Percentiles rank a stretch among this genome's conserved stretches.
These are phyloP conservation scores for Chlorencoelia australis DNA, from an alignment of 2,329 filamentous ascomycete genomes.

Conservation along the genomic window DNA sequence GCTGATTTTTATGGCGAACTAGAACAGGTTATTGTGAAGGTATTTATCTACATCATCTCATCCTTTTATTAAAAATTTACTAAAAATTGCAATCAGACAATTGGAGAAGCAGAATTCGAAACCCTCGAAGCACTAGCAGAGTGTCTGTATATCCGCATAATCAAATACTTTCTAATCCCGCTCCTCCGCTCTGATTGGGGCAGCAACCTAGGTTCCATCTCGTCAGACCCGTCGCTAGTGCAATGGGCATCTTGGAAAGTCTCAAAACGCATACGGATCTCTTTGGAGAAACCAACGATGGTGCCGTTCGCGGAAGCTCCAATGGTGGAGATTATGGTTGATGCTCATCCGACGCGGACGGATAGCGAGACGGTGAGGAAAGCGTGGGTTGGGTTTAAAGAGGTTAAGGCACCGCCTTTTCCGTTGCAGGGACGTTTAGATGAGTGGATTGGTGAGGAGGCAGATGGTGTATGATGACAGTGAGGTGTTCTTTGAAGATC, in stretches of 20 bases:
- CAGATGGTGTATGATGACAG: too few relatives aligned
- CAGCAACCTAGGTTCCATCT: too few relatives aligned
- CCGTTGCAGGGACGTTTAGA: conserved; percentile 18
- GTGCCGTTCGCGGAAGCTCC: conserved; percentile 64
- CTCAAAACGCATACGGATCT: conserved; percentile 48
- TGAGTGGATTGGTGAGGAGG: conserved; percentile 19
- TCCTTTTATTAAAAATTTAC: not conserved
- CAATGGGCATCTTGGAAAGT: too few relatives aligned
- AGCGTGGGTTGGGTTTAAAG: conserved; percentile 7
- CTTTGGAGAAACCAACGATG: conserved; percentile 63
- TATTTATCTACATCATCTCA: conserved; percentile 29
- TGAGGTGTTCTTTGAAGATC: too few relatives aligned
- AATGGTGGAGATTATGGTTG: conserved; percentile 47
- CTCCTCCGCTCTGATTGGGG: conserved; percentile 16
- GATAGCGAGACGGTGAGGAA: too few relatives aligned
- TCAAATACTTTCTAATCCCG: conserved; percentile 32
- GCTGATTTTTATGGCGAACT: conserved; percentile 44
- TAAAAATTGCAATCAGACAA: conserved; percentile 32
- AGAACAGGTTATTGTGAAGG: conserved; percentile 52
- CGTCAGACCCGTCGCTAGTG: too few relatives aligned
- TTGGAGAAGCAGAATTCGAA: conserved; percentile 48
- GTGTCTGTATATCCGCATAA: conserved; percentile 36
- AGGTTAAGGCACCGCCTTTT: conserved; percentile 12
- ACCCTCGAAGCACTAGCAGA: conserved; percentile 52
- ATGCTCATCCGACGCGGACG: conserved; percentile 14